Percentiles rank a stretch among this genome's conserved stretches.
Conservation (phyloP, 768 basidiomycete genomes). For the Tricholomella constricta region DNA sequence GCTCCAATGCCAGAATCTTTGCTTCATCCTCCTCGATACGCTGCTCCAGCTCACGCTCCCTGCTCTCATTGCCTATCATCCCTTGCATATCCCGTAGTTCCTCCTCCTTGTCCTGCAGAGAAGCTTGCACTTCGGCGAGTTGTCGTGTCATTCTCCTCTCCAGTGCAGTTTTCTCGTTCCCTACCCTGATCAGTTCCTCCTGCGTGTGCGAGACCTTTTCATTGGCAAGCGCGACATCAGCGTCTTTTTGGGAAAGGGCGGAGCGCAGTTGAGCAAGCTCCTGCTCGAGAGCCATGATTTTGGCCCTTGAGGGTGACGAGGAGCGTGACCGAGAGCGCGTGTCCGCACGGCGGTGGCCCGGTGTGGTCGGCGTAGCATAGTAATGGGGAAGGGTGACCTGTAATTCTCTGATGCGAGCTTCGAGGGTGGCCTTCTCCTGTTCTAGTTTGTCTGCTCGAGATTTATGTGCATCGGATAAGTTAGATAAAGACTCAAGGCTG, state of each 20-base stretch:
- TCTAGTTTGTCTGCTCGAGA: conserved; percentile 48
- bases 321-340: conserved; percentile 60
- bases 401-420: conserved; percentile 60
- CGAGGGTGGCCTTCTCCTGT: conserved; percentile 58
- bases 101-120: conserved; percentile 58
- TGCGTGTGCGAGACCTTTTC: conserved; percentile 54
- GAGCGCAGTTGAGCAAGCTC: conserved; percentile 53
- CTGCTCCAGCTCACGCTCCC: conserved; percentile 63
- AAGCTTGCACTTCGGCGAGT: conserved; percentile 43
- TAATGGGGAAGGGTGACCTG: conserved; percentile 44
- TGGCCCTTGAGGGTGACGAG: conserved; percentile 45
- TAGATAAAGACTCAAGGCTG: conserved; percentile 55
- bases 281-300: conserved; percentile 51
- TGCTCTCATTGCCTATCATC: conserved; percentile 41
- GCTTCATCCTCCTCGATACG: conserved; percentile 76
- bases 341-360: conserved; percentile 33
- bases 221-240: conserved; percentile 40
- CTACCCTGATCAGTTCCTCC: conserved; percentile 47
- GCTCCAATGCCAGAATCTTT: conserved; percentile 61
- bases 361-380: conserved; percentile 32
- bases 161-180: conserved; percentile 60
- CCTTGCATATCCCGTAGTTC: conserved; percentile 52
- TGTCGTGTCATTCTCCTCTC: conserved; percentile 50
- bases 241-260: conserved; percentile 45
- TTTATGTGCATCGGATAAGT: conserved; percentile 49